Conservation (phyloP, 257 asterid species). For the Solanum medicagineum region DNA sequence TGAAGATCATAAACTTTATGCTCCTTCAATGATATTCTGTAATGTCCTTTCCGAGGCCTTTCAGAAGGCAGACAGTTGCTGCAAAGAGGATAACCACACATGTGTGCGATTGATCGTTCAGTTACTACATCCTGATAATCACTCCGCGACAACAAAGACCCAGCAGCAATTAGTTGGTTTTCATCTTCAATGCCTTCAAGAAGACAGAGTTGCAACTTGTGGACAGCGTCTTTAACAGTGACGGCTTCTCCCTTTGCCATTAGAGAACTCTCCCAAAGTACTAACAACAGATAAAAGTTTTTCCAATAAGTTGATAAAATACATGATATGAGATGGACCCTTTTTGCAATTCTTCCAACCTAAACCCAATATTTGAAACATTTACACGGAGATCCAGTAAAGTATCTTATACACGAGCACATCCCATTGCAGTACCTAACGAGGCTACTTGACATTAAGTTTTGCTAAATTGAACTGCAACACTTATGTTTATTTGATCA, state of each 20-base stretch:
- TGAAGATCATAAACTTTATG: slow-evolving; percentile 87
- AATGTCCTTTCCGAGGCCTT: slow-evolving; percentile 59
- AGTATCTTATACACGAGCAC: not conserved
- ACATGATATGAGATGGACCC: not conserved
- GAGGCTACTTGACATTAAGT: not conserved
- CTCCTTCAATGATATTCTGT: slow-evolving; percentile 77
- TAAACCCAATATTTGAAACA: too few relatives aligned
- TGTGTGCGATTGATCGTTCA: slow-evolving; percentile 52
- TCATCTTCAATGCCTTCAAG: slow-evolving; percentile 71
- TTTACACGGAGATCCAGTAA: not conserved
- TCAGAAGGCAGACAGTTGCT: slow-evolving; percentile 45
- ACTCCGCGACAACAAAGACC: slow-evolving; percentile 42
- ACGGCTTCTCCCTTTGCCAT: slow-evolving; percentile 36
- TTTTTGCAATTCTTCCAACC: too few relatives aligned
- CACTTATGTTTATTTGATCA: not conserved
- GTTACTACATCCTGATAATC: slow-evolving; percentile 85
- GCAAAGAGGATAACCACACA: slow-evolving; percentile 91
- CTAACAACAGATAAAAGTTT: not conserved
- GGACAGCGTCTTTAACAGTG: slow-evolving; percentile 60
- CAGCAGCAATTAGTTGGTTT: slow-evolving; percentile 50
- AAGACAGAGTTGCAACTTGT: slow-evolving; percentile 61
- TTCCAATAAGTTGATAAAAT: not conserved
- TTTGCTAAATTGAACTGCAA: not conserved
- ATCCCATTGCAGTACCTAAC: not conserved
- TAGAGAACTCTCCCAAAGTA: not conserved